phyloP scores from a whole-genome alignment of 148 eudicot genomes.

The Rhododendron ferrugineum region DNA sequence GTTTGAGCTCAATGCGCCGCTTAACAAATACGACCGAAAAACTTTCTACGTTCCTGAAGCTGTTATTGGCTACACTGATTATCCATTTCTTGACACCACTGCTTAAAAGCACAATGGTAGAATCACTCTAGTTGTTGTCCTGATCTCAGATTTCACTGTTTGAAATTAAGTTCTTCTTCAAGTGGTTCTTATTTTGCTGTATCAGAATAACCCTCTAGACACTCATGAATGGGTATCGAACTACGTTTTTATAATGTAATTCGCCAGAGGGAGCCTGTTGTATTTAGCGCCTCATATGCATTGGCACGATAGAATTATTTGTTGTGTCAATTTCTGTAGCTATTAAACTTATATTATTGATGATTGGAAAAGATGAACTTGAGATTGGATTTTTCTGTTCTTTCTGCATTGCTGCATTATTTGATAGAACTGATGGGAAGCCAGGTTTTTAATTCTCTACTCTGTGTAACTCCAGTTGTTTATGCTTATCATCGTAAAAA shows the following conservation, averaged over 20 bases:
- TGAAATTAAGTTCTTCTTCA: background rate
- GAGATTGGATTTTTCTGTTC: background rate
- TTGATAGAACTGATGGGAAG: no score
- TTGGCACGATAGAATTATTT: no score
- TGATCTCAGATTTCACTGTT: background rate
- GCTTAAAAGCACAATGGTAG: background rate
- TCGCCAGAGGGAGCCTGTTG: background rate
- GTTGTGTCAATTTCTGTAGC: no score
- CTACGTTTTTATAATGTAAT: background rate
- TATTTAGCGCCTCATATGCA: no score
- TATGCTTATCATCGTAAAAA: no score
- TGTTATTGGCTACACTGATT: slow-evolving; percentile 44
- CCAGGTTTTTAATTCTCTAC: no score
- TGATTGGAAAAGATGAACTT: background rate
- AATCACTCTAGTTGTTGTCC: background rate
- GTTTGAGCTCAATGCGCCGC: slow-evolving; percentile 9
- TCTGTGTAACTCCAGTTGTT: no score
- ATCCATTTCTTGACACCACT: slow-evolving; percentile 33
- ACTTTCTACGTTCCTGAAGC: slow-evolving; percentile 39
- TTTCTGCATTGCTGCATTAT: no score
- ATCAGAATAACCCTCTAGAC: background rate
- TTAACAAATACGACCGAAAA: slow-evolving; percentile 34
- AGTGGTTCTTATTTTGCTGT: background rate
- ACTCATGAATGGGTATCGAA: no score
- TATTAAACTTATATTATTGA: no score